phyloP scores from a whole-genome alignment of 2,329 filamentous ascomycete genomes.

The Claviceps cyperi region DNA sequence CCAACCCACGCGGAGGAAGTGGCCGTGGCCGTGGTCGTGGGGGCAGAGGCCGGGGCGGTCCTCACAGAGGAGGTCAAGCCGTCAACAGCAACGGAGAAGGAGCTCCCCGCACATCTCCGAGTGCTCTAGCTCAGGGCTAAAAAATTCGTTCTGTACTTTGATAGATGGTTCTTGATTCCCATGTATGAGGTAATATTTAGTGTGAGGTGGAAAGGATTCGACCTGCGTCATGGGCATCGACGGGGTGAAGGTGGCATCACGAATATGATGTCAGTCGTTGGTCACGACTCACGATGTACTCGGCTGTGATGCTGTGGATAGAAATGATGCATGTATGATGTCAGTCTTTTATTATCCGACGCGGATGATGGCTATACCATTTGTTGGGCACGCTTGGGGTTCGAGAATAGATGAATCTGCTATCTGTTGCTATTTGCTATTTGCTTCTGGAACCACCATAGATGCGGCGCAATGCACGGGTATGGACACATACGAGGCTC shows the following conservation, averaged over 20 bases:
- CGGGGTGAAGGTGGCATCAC: neutral
- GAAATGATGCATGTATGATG: neutral
- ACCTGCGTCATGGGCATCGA: neutral
- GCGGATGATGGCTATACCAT: too few relatives aligned
- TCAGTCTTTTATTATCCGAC: neutral
- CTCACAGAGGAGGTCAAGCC: conserved; percentile 22
- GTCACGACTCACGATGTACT: neutral
- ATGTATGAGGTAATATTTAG: neutral
- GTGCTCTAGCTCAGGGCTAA: conserved; percentile 6
- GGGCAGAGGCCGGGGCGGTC: conserved; percentile 23
- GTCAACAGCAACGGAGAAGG: conserved; percentile 11
- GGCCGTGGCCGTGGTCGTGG: conserved; percentile 25
- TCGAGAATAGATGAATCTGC: too few relatives aligned
- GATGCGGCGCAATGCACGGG: too few relatives aligned
- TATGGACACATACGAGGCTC: too few relatives aligned
- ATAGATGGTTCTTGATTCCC: neutral
- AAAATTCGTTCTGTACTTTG: neutral
- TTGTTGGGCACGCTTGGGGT: too few relatives aligned
- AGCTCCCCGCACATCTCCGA: neutral
- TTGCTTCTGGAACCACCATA: too few relatives aligned
- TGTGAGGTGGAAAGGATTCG: neutral
- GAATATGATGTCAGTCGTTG: neutral
- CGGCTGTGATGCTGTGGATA: neutral
- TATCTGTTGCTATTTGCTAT: too few relatives aligned
- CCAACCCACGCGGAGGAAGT: conserved; percentile 25